Base-by-base conservation (phyloP, 208 protist genomes). In the Leishmania tarentolae region DNA sequence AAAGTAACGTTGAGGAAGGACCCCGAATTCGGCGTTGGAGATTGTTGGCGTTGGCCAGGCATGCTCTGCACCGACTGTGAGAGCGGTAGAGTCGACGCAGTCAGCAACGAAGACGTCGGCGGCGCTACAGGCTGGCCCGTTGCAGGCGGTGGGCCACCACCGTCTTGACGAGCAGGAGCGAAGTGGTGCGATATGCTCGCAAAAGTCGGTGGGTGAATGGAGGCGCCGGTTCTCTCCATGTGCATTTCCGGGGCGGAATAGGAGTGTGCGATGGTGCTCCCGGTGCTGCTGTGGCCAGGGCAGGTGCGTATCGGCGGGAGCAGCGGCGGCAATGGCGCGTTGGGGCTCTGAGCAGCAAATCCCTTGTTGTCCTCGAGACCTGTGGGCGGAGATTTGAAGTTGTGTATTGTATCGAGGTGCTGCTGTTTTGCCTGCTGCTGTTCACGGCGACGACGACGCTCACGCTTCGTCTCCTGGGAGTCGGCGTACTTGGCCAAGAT, bases 401-500 rank as follows among this genome's bases (percentile, higher is more conserved):
- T 83, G 47, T 63, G 46, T 19, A 11, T 5, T n/a, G 79, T 76
- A 8, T 72, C 69, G 17, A 73, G 9, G 28, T 86, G 65, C 61
- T 80, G 61, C 53, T 83, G 78, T 3, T 81, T 47, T 3, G 57
- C 56, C 46, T 86, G 83, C 47, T 83, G 83, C 77, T 84, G 78
- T 72, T 95, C 92, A 3, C 94, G 87, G 24, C 94, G 90, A 21
- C 88, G 89, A 17, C 94, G 92, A 4, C 94, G 89, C 85, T 97
- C 92, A 0, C 83, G 86, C 80, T 97, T 97, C 24, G 91, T 86
- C 76, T 95, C 94, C 4, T 94, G 91, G 40, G 78, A 92, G 83
- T 97, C 94, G 44, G 91, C 92, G 82, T 93, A 96, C 84, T 97
- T 97, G 66, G 92, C 94, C n/a, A 97, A 83, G 28, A 95, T 87